A percentile compares a stretch with the other conserved stretches of the same genome.
Evolutionary conservation across 306 rosid species (phyloP).

Genomic region (Echinosophora koreensis): DNA sequence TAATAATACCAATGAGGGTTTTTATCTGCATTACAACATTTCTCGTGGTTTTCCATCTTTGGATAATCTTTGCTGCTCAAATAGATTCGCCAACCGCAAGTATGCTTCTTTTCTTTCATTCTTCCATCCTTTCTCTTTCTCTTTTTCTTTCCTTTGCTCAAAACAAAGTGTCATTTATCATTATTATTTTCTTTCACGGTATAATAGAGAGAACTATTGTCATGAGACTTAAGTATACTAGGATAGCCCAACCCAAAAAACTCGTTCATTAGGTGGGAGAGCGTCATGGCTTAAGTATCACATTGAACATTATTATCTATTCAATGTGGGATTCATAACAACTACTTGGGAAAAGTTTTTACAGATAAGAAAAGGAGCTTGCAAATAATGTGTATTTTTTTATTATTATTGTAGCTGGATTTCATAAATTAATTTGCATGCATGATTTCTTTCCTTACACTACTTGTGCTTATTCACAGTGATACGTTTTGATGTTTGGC

Average conservation of each 20-base stretch:
- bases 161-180: too few species aligned
- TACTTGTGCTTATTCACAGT: background rate
- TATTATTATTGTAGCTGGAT: background rate
- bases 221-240: too few species aligned
- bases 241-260: too few species aligned
- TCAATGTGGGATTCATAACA: too few species aligned
- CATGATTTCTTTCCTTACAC: too few species aligned
- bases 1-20: constrained; percentile 11
- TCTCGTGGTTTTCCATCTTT: constrained; percentile 6
- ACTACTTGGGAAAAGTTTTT: too few species aligned
- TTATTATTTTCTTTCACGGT: too few species aligned
- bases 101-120: background rate
- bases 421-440: background rate
- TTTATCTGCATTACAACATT: constrained; percentile 23
- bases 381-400: background rate
- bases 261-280: too few species aligned
- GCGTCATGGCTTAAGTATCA: too few species aligned
- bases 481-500: constrained; percentile 11
- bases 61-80: background rate
- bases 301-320: too few species aligned
- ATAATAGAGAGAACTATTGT: background rate
- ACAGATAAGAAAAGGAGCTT: too few species aligned
- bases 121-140: background rate
- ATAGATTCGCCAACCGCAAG: background rate
- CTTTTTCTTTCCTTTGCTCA: too few species aligned